Percentiles rank a stretch among this genome's conserved stretches.
Conservation (phyloP, 768 basidiomycete species). For the Rhizopogon rudus region DNA sequence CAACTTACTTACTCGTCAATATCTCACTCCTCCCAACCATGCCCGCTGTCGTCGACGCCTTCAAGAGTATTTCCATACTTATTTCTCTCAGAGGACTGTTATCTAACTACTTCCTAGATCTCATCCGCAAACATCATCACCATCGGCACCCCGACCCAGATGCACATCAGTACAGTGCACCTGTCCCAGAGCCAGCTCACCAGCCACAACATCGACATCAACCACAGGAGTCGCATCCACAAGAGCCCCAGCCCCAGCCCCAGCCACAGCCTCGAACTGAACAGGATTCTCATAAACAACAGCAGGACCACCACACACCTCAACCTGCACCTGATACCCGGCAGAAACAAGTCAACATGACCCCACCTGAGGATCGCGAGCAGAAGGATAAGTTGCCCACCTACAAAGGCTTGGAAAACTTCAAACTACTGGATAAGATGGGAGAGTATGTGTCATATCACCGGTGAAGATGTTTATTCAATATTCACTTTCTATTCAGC, state of each 20-base stretch:
- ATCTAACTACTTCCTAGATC: constrained; percentile 41
- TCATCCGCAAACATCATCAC: constrained; percentile 75
- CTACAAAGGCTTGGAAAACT: constrained; percentile 82
- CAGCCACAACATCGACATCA: constrained; percentile 30
- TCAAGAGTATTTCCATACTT: constrained; percentile 62
- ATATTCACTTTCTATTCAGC: constrained; percentile 33
- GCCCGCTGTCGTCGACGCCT: constrained; percentile 79
- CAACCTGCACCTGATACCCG: constrained; percentile 17
- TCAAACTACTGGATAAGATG: constrained; percentile 78
- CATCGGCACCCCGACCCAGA: constrained; percentile 37
- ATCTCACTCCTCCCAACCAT: constrained; percentile 29
- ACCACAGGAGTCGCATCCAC: constrained; percentile 28
- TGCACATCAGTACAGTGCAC: constrained; percentile 17
- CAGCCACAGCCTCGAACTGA: constrained; percentile 27
- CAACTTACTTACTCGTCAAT: not conserved
- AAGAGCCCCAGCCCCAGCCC: constrained; percentile 30
- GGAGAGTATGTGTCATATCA: constrained; percentile 68
- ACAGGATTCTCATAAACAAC: constrained; percentile 17
- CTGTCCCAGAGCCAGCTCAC: constrained; percentile 13
- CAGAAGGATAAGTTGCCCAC: constrained; percentile 75
- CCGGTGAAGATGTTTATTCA: not conserved
- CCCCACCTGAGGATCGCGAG: constrained; percentile 73
- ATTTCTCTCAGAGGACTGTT: constrained; percentile 4
- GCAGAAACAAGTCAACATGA: constrained; percentile 47
- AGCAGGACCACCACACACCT: constrained; percentile 2